Evolutionary conservation across 371 early-diverging fungal species (phyloP).

Genomic region (Rhizopus microsporus): DNA sequence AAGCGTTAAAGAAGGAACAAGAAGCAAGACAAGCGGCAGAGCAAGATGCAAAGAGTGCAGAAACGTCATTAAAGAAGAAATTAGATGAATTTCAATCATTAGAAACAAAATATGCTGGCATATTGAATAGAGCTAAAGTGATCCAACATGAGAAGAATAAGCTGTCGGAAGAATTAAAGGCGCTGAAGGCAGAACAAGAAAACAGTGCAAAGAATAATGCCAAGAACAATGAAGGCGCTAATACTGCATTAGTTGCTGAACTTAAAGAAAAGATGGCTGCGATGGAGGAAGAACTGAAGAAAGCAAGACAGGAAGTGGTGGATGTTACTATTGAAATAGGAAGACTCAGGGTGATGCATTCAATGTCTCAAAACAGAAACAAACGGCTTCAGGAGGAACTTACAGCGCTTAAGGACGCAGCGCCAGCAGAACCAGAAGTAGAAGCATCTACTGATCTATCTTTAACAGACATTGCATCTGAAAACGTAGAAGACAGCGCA

Average conservation of each 20-base stretch:
- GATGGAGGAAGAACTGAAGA: slow-evolving; percentile 10
- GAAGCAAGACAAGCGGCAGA: slow-evolving; percentile 9
- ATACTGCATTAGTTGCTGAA: background rate
- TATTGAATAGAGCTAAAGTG: background rate
- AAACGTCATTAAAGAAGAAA: background rate
- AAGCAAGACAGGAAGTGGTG: background rate
- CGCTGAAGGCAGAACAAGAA: background rate
- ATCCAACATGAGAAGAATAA: slow-evolving; percentile 4
- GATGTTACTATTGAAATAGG: slow-evolving; percentile 16
- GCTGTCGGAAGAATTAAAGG: slow-evolving; percentile 1
- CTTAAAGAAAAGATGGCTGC: slow-evolving; percentile 8
- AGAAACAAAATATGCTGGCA: background rate
- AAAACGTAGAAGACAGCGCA: too few relatives aligned
- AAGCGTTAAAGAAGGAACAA: slow-evolving; percentile 9
- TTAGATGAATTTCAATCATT: background rate
- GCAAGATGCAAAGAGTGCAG: background rate
- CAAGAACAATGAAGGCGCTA: background rate
- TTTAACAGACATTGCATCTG: too few relatives aligned
- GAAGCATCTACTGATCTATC: too few relatives aligned
- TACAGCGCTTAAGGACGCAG: slow-evolving; percentile 6
- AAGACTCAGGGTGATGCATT: slow-evolving; percentile 20
- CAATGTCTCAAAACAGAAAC: slow-evolving; percentile 20
- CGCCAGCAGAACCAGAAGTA: background rate
- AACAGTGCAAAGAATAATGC: background rate
- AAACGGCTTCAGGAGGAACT: slow-evolving; percentile 21